Percentiles rank a stretch among this genome's conserved stretches.
These are phyloP conservation scores for Pelargonium cotyledonis DNA, from an alignment of 441 rosid genomes.

Conservation along the genomic window DNA sequence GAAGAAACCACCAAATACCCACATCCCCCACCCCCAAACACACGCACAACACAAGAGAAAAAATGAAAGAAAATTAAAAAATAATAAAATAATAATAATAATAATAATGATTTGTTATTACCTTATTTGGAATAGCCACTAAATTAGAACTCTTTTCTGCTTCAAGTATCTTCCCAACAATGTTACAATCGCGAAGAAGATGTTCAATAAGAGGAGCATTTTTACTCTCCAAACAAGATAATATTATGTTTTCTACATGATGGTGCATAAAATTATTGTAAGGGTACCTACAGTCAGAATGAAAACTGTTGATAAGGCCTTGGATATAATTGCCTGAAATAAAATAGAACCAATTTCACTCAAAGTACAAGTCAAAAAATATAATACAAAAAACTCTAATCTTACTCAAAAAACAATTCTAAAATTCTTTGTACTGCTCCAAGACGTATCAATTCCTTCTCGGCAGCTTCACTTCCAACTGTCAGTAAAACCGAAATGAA, in stretches of 20 bases:
- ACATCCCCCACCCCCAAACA: no score
- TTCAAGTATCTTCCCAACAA: slow-evolving; percentile 66
- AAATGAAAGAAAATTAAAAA: neutral
- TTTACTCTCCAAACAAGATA: slow-evolving; percentile 80
- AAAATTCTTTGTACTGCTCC: slow-evolving; percentile 63
- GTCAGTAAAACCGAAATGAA: slow-evolving; percentile 78
- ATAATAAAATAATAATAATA: no score
- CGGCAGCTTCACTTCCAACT: slow-evolving; percentile 76
- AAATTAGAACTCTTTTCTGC: slow-evolving; percentile 52
- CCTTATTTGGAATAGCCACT: slow-evolving; percentile 27
- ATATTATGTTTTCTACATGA: slow-evolving; percentile 71
- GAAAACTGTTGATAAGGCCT: slow-evolving; percentile 27
- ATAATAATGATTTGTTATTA: neutral
- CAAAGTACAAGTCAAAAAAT: slow-evolving; percentile 44
- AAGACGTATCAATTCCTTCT: slow-evolving; percentile 66
- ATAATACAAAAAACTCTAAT: slow-evolving; percentile 12
- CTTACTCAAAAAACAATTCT: slow-evolving; percentile 84
- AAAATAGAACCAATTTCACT: neutral
- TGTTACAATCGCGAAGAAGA: slow-evolving; percentile 68
- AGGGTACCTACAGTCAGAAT: slow-evolving; percentile 52
- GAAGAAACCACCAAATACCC: neutral
- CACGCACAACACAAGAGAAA: neutral
- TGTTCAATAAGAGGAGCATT: slow-evolving; percentile 52
- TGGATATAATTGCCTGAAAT: slow-evolving; percentile 4
- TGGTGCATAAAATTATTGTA: slow-evolving; percentile 92